Evolutionary conservation across 805 yeast species (phyloP), one percentile per base, ranked within the genome.

Genomic region (Pichia exigua): DNA sequence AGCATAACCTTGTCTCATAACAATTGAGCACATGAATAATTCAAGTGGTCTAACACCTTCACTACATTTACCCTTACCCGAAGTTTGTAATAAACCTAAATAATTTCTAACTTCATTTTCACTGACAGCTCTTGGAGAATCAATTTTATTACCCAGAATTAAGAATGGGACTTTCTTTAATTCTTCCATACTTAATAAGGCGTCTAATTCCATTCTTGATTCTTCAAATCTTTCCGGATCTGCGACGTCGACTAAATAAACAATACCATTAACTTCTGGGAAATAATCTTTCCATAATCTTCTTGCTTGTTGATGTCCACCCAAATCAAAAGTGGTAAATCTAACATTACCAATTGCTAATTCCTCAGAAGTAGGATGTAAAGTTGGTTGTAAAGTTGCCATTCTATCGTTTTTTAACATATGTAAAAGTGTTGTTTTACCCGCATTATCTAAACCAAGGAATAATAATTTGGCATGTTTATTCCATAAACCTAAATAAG

Each of bases 231-330:
- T 85, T 68, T 85, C 96, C 40, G 94, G 84, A 67, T 94, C 99
- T 51, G 98, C 98, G 51, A 96, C 95, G 69, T 94, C 99, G 32
- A 94, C 97, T 54, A 94, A 76, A 70, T 87, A 94, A 32, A 94
- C 98, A 60, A 94, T 94, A 51, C 97, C 99, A 70, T 90, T 87
- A 47, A 94, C 99, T 73, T 94, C 99, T 54, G 99, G 99, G 85
- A 94, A 94, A 71, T 94, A 94, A 70, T 94, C 98, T 68, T 91
- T 91, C 99, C 99, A 94, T 66, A 94, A 82, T 73, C 99, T 89
- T 74, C 99, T 91, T 47, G 99, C 98, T 73, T 92, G 97, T 70
- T 81, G 85, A 75, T 94, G 99, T 44, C 99, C 99, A 72, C 99
- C 99, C 61, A 94, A 78, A 70, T 94, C 99, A 64, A 94, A 94